Evolutionary conservation across 208 protist species (phyloP).

Genomic region (Porcisia hertigi): DNA sequence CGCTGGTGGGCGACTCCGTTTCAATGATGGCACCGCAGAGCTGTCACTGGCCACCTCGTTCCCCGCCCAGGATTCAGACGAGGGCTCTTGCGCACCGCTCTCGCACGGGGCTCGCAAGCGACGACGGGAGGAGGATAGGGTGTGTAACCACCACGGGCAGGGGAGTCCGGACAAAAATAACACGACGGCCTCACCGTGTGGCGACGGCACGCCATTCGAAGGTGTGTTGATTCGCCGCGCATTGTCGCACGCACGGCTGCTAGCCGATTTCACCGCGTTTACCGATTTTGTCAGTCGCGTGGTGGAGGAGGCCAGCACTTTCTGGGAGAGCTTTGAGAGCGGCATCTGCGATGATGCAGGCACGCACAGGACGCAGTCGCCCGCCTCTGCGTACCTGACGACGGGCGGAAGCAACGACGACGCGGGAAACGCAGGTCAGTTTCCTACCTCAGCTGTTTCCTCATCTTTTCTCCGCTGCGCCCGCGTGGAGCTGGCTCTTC

Average conservation of each 20-base stretch:
- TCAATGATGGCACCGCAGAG: conserved; percentile 23
- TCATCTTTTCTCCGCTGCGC: conserved; percentile 10
- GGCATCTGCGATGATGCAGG: background rate
- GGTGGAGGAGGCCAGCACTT: conserved; percentile 28
- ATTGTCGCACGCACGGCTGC: conserved; percentile 58
- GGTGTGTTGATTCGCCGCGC: conserved; percentile 55
- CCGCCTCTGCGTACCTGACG: background rate
- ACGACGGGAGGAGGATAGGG: background rate
- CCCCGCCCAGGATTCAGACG: background rate
- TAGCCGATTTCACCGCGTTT: conserved; percentile 52
- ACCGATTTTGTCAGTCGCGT: conserved; percentile 48
- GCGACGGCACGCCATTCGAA: conserved; percentile 6
- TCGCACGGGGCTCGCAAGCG: conserved; percentile 9
- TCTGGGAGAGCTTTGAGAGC: conserved; percentile 46
- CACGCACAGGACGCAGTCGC: background rate
- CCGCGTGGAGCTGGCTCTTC: conserved; percentile 10
- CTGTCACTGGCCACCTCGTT: conserved; percentile 4
- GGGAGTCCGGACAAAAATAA: background rate
- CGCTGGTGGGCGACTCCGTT: background rate
- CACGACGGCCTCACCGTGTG: background rate
- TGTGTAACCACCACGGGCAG: background rate
- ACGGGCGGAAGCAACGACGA: background rate
- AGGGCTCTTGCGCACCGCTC: background rate
- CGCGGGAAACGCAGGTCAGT: background rate
- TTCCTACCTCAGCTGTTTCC: background rate